Conservation (phyloP, 2,329 filamentous ascomycete genomes). For the Sphaerulina populicola region DNA sequence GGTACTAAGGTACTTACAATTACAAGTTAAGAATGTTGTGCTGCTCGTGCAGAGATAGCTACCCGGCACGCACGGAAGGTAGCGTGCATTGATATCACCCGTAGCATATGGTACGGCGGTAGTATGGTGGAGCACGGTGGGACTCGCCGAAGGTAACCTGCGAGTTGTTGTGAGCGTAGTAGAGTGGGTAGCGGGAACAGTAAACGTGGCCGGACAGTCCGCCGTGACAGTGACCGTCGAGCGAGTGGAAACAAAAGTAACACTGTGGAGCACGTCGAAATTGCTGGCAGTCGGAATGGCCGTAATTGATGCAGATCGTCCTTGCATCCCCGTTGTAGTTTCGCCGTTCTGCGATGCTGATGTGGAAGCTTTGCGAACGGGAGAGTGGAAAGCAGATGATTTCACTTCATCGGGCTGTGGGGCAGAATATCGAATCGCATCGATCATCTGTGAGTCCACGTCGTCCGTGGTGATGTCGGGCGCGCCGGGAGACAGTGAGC, state of each 20-base stretch:
- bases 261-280: neutral
- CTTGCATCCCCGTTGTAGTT: neutral
- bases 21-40: constrained; percentile 34
- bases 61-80: constrained; percentile 35
- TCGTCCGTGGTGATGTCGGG: neutral
- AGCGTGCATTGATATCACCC: constrained; percentile 24
- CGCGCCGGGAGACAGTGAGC: neutral
- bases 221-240: constrained; percentile 18
- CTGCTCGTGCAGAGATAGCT: constrained; percentile 35
- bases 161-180: constrained; percentile 2
- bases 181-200: constrained; percentile 13
- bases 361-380: neutral
- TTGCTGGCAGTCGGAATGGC: neutral
- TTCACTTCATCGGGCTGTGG: neutral
- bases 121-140: constrained; percentile 7
- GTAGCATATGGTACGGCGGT: constrained; percentile 21
- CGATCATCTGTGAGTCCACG: neutral
- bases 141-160: neutral
- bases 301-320: constrained; percentile 1
- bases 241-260: neutral
- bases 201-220: constrained; percentile 22
- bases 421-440: neutral
- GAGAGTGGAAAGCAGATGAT: neutral
- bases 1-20: constrained; percentile 18
- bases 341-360: constrained; percentile 1